Evolutionary conservation across 371 early-diverging fungal species (phyloP).

Genomic region (Homolaphlyctis polyrhiza): DNA sequence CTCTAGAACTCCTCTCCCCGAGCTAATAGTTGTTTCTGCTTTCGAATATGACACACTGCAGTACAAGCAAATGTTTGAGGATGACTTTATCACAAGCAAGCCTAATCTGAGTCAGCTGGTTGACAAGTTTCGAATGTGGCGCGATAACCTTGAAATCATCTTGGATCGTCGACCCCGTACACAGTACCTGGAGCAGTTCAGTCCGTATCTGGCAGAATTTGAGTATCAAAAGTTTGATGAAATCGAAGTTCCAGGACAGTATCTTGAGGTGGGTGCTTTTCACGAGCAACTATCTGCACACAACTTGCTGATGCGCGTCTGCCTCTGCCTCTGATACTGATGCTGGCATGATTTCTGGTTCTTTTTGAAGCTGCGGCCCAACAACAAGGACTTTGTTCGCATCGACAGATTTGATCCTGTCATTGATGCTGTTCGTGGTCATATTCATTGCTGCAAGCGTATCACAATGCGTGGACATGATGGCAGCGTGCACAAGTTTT

Average conservation of each 20-base stretch:
- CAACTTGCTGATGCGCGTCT: background rate
- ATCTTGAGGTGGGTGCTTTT: conserved; percentile 56
- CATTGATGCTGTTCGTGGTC: conserved; percentile 74
- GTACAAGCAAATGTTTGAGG: conserved; percentile 75
- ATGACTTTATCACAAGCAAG: conserved; percentile 79
- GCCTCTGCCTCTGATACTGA: no score
- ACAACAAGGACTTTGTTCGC: conserved; percentile 84
- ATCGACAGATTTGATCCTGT: conserved; percentile 93
- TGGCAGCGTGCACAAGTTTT: conserved; percentile 82
- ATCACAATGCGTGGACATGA: conserved; percentile 88
- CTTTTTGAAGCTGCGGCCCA: conserved; percentile 58
- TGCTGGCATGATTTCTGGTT: no score
- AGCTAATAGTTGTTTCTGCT: background rate
- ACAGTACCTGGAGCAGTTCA: conserved; percentile 78
- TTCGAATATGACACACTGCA: no score
- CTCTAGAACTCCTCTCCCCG: no score
- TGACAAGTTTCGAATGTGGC: conserved; percentile 73
- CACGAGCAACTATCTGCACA: background rate
- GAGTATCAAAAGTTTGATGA: conserved; percentile 97
- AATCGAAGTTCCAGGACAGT: conserved; percentile 97
- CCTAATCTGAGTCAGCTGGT: conserved; percentile 78
- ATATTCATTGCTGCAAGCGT: conserved; percentile 67
- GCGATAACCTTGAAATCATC: conserved; percentile 81
- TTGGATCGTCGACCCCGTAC: conserved; percentile 75
- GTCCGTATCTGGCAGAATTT: conserved; percentile 92